Conservation (phyloP, 23 red algal species). For the Gracilaria domingensis region DNA sequence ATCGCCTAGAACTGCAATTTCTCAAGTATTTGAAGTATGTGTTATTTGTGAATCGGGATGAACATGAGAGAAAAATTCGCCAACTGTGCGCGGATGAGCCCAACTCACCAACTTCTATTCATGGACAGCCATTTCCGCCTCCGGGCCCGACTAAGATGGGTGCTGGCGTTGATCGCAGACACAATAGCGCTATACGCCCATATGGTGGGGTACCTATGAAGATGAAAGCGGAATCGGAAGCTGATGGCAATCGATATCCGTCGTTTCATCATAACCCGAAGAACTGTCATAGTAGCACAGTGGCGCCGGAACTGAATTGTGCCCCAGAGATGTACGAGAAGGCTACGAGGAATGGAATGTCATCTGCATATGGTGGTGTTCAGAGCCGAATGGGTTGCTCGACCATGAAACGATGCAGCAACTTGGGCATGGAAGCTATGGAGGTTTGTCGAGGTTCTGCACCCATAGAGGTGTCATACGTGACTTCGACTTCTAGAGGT, state of each 20-base stretch:
- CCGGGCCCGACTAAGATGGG: background rate
- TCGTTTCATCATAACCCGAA: too few relatives aligned
- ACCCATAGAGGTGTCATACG: background rate
- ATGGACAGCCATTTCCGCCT: background rate
- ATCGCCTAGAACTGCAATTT: slow-evolving; percentile 80
- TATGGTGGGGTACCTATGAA: background rate
- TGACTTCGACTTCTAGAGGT: background rate
- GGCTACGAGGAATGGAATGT: too few relatives aligned
- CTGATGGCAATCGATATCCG: too few relatives aligned
- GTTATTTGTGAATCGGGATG: slow-evolving; percentile 53
- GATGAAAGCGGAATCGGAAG: too few relatives aligned
- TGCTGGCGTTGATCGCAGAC: background rate
- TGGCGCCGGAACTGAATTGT: too few relatives aligned
- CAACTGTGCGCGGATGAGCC: background rate
- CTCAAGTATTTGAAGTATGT: slow-evolving; percentile 69
- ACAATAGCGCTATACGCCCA: background rate
- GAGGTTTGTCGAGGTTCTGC: background rate
- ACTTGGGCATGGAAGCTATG: background rate
- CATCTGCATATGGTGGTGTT: too few relatives aligned
- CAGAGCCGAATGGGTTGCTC: too few relatives aligned
- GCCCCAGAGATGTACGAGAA: too few relatives aligned
- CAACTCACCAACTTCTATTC: background rate
- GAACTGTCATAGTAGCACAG: too few relatives aligned
- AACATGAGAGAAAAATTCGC: slow-evolving; percentile 20
- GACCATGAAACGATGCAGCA: background rate